Evolutionary conservation across 805 yeast species (phyloP).

Genomic region (Teunomyces funiuensis): DNA sequence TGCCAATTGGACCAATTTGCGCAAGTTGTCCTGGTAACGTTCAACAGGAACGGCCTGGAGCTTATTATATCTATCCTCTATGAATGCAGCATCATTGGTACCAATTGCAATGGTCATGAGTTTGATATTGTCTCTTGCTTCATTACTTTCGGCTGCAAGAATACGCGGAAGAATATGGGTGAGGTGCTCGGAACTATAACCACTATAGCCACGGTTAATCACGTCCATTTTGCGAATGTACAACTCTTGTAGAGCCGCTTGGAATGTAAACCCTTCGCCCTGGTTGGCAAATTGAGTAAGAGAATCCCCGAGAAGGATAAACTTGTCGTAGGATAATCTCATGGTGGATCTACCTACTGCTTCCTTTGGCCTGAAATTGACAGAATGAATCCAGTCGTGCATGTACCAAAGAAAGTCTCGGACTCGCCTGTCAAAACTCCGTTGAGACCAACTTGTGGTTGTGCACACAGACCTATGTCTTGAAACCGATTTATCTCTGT

Average conservation of each 20-base stretch:
- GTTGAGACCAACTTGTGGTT: too few species aligned
- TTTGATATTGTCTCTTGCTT: constrained; percentile 26
- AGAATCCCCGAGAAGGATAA: constrained; percentile 70
- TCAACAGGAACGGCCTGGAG: constrained; percentile 50
- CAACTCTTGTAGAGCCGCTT: constrained; percentile 47
- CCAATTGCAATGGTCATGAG: constrained; percentile 71
- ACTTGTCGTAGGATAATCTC: constrained; percentile 30
- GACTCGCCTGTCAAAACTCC: too few species aligned
- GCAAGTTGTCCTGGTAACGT: constrained; percentile 49
- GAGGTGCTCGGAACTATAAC: constrained; percentile 71
- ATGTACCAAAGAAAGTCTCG: neutral
- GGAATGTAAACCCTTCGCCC: constrained; percentile 42
- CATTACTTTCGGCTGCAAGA: constrained; percentile 40
- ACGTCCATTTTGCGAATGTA: constrained; percentile 68
- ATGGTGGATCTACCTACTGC: too few species aligned
- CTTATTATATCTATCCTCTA: constrained; percentile 13
- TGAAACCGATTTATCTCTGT: too few species aligned
- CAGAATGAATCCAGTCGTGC: neutral
- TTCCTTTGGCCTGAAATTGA: too few species aligned
- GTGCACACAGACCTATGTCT: too few species aligned
- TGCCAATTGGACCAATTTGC: constrained; percentile 40
- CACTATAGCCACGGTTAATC: constrained; percentile 71
- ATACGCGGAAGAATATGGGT: constrained; percentile 37
- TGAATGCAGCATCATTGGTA: constrained; percentile 60
- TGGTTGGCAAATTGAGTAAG: constrained; percentile 56